Conservation (phyloP, 441 rosid species). For the Gossypium gossypioides region DNA sequence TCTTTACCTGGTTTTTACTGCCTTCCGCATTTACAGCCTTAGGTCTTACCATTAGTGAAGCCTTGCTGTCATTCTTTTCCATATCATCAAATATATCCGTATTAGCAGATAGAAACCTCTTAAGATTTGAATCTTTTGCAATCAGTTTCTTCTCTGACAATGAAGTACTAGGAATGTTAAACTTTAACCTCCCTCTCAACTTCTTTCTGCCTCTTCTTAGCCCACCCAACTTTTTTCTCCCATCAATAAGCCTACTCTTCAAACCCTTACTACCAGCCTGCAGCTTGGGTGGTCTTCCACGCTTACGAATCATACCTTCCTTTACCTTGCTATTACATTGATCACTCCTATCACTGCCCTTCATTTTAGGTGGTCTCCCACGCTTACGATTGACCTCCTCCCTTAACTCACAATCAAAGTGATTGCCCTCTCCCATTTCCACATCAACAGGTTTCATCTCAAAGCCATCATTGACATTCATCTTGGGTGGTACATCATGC, state of each 20-base stretch:
- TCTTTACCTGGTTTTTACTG: constrained; percentile 13
- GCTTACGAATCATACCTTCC: constrained; percentile 1
- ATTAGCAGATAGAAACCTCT: constrained; percentile 9
- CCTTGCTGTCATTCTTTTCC: constrained; percentile 1
- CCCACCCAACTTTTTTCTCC: constrained; percentile 8
- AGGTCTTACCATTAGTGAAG: constrained; percentile 5
- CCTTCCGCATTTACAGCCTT: constrained; percentile 9
- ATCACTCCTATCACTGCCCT: constrained; percentile 6
- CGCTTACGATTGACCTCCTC: constrained; percentile 17
- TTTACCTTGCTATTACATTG: constrained; percentile 7
- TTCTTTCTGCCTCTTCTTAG: constrained; percentile 3
- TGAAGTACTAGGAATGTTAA: constrained; percentile 8
- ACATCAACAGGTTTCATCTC: constrained; percentile 17
- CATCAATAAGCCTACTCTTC: background rate
- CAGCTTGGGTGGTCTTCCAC: constrained; percentile 12
- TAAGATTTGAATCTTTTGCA: constrained; percentile 12
- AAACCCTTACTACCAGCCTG: background rate
- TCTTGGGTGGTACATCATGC: background rate
- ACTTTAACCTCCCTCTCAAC: constrained; percentile 4
- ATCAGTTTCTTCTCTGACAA: constrained; percentile 13
- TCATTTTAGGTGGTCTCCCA: constrained; percentile 25
- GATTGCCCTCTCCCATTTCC: constrained; percentile 17
- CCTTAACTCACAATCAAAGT: constrained; percentile 10
- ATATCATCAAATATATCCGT: constrained; percentile 1
- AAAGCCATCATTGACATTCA: background rate